Conservation (phyloP, 345 rosid species). For the Rhodamnia argentea region DNA sequence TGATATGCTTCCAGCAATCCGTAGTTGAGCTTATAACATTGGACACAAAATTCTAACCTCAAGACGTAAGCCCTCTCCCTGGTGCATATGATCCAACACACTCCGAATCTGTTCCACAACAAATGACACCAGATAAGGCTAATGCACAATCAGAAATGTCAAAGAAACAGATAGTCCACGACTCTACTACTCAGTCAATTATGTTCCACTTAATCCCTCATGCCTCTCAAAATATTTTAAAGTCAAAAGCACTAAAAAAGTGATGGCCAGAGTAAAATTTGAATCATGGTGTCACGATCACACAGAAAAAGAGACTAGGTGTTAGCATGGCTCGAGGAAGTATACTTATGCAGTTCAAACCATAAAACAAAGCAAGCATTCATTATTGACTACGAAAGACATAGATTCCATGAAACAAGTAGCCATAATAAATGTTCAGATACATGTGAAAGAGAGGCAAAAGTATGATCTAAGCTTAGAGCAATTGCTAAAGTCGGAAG, state of each 20-base stretch:
- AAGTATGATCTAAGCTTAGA: not conserved
- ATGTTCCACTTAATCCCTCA: not conserved
- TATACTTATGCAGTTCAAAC: not conserved
- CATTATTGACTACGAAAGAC: not conserved
- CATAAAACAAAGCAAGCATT: not conserved
- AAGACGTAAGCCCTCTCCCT: conserved; percentile 67
- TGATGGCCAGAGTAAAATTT: not conserved
- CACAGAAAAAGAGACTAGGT: not conserved
- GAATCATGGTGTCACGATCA: not conserved
- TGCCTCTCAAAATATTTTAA: not conserved
- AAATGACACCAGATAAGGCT: conserved; percentile 12
- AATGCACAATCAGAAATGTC: not conserved
- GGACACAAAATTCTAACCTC: conserved; percentile 37
- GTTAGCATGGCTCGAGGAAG: not conserved
- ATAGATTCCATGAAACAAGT: not conserved
- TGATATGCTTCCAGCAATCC: not conserved
- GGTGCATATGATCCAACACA: conserved; percentile 72
- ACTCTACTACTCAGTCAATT: not conserved
- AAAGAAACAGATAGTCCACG: not conserved
- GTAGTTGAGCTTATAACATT: not conserved
- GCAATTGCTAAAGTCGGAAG: not conserved
- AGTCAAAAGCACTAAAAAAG: not conserved
- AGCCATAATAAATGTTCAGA: not conserved
- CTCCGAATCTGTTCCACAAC: conserved; percentile 44
- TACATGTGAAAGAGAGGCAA: not conserved